Base-by-base conservation (phyloP, 371 early-diverging fungal species). In the Capillidium heterosporum region DNA sequence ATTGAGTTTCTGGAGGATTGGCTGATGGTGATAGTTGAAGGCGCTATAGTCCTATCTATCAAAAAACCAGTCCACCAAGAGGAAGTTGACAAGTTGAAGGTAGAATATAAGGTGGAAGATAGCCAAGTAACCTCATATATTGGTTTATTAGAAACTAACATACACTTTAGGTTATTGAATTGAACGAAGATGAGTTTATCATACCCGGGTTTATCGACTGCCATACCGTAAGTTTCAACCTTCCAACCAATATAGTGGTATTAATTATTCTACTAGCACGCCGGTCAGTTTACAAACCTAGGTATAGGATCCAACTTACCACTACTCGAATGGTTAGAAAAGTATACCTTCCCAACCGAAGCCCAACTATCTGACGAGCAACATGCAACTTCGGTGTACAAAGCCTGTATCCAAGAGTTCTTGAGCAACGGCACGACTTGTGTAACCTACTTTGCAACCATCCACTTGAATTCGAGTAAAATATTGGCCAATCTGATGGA, bases 171-270 rank as follows among this genome's bases (percentile, higher is more conserved):
- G 44, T 78, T 41, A 65, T 72, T 21, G 32, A 60, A 28, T 63
- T 85, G 19, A 58, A 59, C 0, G 59, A 63, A 1, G 66, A 72
- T 39, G 84, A 86, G 63, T 85, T 91, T 59, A 64, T 94, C 50
- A 71, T 89, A 56, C 95, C 87, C 31, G 87, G 95, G 0, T 77
- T 92, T 32, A 72, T 94, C 44, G 95, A 94, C 61, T 89, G 90
- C 2, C 95, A 94, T 63, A 83, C 83, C 32, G 75, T 75, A 72
- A 61, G 67, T 53, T 24, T 32, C n/a, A n/a, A 24, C 19, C 21
- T 32, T 29, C 28, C 1, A 26, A 19, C 47, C 1, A 26, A 21
- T 15, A 11, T 41, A 7, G 32, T 42, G n/a, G 39, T 26, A 32
- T 23, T 15, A 23, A 32, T 23, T 32, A 31, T 11, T 10, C 44